Conservation (phyloP, 306 rosid genomes). For the Prunus campanulata region DNA sequence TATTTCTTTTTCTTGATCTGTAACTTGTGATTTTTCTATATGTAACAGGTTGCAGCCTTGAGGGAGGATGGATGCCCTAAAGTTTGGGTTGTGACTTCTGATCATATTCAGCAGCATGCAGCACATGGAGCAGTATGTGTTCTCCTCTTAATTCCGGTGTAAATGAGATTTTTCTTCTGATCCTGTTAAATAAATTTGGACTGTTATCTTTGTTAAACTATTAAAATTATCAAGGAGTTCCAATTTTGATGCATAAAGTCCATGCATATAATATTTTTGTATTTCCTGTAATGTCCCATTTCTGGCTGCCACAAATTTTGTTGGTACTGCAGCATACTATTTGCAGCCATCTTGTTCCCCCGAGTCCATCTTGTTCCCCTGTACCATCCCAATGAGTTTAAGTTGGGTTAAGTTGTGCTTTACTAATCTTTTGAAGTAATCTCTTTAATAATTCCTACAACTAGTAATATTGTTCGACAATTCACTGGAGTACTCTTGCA, state of each 20-base stretch:
- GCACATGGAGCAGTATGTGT: slow-evolving; percentile 80
- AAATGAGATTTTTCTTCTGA: slow-evolving; percentile 15
- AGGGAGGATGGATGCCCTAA: slow-evolving; percentile 91
- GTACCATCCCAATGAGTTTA: not conserved
- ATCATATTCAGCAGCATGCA: slow-evolving; percentile 74
- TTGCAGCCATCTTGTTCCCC: too few relatives aligned
- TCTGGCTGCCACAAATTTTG: not conserved
- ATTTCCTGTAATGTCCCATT: not conserved
- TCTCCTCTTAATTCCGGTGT: slow-evolving; percentile 30
- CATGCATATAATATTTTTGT: not conserved
- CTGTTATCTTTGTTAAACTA: not conserved
- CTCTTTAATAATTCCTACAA: not conserved
- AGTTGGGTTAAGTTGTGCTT: slow-evolving; percentile 1
- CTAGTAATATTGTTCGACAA: not conserved
- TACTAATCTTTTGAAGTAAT: not conserved
- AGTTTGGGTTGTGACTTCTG: slow-evolving; percentile 97
- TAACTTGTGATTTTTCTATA: slow-evolving; percentile 14
- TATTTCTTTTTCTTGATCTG: not conserved
- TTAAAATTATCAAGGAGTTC: not conserved
- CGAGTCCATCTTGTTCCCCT: too few relatives aligned
- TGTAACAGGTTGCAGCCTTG: slow-evolving; percentile 69
- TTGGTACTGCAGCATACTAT: not conserved
- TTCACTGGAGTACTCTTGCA: not conserved
- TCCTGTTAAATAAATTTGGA: slow-evolving; percentile 7
- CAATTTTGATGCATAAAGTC: not conserved